Evolutionary conservation across 106 monocot species (phyloP), one percentile per base, ranked within the genome.

Genomic region (Cymbidium sinense): DNA sequence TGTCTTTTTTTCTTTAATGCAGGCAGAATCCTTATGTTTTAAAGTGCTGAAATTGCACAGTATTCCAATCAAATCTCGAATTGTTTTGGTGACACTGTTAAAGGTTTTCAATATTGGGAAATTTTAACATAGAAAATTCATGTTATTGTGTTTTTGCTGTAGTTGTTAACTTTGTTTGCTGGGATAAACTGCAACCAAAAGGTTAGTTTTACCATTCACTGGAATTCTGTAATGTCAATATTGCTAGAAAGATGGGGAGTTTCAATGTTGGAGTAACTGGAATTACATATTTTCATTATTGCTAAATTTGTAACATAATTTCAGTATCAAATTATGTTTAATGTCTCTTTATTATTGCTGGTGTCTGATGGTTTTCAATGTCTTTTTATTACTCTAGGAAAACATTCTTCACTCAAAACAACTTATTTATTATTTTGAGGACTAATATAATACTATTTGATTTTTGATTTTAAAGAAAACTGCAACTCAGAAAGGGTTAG

Each of bases 391-490:
- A 61, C 61, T 67, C 3, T 31, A 30, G 4, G 31, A 9, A 67
- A n/a, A 13, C 29, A 11, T 30, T 31, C 31, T 31, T 10, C 23
- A 7, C 27, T 31, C 10, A 31, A 67, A 31, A 28, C 31, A 65
- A 65, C 30, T 7, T 64, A 74, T 18, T 8, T 52, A 74, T 18
- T 8, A 58, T 43, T 74, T 21, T 30, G 37, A 43, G 23, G 1
- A 47, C 23, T 31, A 34, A 36, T 2, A 3, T 55, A 44, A 58
- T 37, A 50, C 43, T 73, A 50, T 72, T 72, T 78, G 11, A 25
- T 50, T 75, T 77, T 83, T 18, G 41, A 72, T 65, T 36, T 50
- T 85, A 39, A 81, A 87, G 87, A 91, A 89, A 80, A 51, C 76
- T 79, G 77, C 76, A 50, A 79, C 62, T 75, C 80, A 88, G 47